Evolutionary conservation across 225 moss, liverwort and hornwort genomes (phyloP), one percentile per base, ranked within the genome.

Genomic region (Climacium dendroides): DNA sequence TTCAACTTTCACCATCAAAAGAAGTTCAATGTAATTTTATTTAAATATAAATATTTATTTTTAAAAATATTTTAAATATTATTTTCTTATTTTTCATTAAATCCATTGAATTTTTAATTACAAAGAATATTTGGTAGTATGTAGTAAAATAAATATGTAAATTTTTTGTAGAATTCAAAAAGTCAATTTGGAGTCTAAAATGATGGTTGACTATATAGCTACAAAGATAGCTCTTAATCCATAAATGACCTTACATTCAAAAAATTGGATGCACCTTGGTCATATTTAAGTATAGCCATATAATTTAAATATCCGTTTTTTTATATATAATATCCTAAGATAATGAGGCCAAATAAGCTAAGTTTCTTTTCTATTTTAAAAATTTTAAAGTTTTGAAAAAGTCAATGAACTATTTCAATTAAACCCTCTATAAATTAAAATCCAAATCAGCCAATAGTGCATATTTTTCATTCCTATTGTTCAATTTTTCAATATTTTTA

Each of bases 91-190:
- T 73, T 47, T 74, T 19, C 48, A 47, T 32, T 17, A 48, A 19
- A 74, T 0, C 0, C 19, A 48, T 32, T 30, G 4, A 48, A 74
- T 48, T 29, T 12, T 0, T 32, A 0, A 48, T 7, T 48, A 32
- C 7, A 48, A 1, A 10, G 0, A 48, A 12, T 7, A 32, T 11
- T 11, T 28, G 6, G 6, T 11, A 47, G 1, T 29, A 19, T 45
- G 6, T 28, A 1, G 0, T 45, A 3, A 45, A 45, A 5, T 28
- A n/a, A n/a, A n/a, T n/a, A n/a, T 24, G 4, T 2, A 8, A n/a
- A n/a, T n/a, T 4, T 67, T 14, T 25, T 25, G 0, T 25, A 25
- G 12, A 43, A 71, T 43, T 20, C 5, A 17, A 72, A 72, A 2
- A 45, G 3, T 18, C 10, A 72, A 72, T 45, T 45, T 45, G 29